Percentiles rank a stretch among this genome's conserved stretches.
These are phyloP conservation scores for Arthroderma sp. DNA, from an alignment of 2,329 filamentous ascomycete species.

Conservation along the genomic window DNA sequence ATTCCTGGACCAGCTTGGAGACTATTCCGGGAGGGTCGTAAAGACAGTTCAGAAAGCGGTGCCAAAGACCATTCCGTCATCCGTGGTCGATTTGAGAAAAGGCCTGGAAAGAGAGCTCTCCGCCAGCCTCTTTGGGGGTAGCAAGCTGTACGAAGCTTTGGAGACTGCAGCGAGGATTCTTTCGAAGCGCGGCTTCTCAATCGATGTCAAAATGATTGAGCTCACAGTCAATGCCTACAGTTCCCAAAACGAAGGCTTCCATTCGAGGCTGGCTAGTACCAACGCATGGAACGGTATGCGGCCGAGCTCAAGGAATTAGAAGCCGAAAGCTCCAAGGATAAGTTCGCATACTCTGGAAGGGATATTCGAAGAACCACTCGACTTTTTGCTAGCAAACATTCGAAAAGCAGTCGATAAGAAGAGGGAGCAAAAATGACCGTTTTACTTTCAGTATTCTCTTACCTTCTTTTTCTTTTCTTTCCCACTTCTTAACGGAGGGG, in stretches of 20 bases:
- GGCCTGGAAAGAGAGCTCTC: background rate
- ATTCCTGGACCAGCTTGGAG: background rate
- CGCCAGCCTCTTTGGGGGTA: background rate
- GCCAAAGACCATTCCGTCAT: background rate
- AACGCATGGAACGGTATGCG: background rate
- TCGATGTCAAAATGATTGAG: conserved; percentile 8
- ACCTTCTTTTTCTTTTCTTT: no score
- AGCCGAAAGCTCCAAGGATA: background rate
- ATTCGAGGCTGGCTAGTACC: conserved; percentile 1
- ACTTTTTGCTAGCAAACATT: background rate
- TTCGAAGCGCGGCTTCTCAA: conserved; percentile 3
- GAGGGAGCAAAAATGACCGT: no score
- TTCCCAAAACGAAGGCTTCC: conserved; percentile 4
- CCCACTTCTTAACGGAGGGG: no score
- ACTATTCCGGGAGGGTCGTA: background rate
- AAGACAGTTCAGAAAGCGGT: background rate
- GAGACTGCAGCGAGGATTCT: conserved; percentile 1
- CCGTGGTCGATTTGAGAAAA: background rate
- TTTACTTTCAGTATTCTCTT: no score
- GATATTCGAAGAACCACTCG: background rate
- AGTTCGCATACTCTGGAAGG: background rate
- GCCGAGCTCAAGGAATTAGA: background rate
- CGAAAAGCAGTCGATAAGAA: background rate
- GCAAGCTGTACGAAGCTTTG: background rate
- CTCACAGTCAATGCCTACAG: conserved; percentile 7